Evolutionary conservation across 2,329 filamentous ascomycete species (phyloP).

Genomic region (Clonostachys chloroleuca): DNA sequence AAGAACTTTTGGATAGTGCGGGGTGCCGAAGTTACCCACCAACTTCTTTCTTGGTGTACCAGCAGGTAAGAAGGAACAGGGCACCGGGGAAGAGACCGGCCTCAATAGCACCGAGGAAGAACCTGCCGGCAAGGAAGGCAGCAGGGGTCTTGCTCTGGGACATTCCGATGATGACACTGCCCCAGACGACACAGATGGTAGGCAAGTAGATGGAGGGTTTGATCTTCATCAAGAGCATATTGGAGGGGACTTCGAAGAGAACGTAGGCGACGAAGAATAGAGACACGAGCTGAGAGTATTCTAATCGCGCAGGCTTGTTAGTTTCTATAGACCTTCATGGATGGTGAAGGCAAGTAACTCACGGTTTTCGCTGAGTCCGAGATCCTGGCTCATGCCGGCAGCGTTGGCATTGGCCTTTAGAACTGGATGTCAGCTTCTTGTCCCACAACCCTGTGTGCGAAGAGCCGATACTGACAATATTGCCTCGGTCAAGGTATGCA

Average conservation of each 20-base stretch:
- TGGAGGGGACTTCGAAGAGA: constrained; percentile 47
- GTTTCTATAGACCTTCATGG: background rate
- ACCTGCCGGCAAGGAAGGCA: constrained; percentile 36
- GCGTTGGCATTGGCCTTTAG: constrained; percentile 41
- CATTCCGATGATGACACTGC: constrained; percentile 35
- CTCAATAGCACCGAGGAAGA: constrained; percentile 45
- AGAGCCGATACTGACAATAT: constrained; percentile 14
- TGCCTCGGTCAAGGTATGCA: constrained; percentile 17
- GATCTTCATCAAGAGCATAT: constrained; percentile 44
- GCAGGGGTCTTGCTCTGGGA: constrained; percentile 37
- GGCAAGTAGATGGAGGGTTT: constrained; percentile 44
- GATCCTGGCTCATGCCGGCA: constrained; percentile 41
- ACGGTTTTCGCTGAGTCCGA: constrained; percentile 33
- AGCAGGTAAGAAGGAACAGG: constrained; percentile 46
- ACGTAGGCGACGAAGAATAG: constrained; percentile 52
- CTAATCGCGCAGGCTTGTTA: background rate
- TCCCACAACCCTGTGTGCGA: background rate
- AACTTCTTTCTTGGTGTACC: constrained; percentile 49
- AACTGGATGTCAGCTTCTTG: background rate
- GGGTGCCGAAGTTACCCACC: constrained; percentile 7
- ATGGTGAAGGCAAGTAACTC: background rate
- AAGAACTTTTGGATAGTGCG: no score
- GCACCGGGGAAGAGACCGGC: constrained; percentile 48
- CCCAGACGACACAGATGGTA: constrained; percentile 43
- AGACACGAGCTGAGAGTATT: constrained; percentile 45